phyloP scores from a whole-genome alignment of 163 green algal species.

The Coccomyxa subellipsoidea region DNA sequence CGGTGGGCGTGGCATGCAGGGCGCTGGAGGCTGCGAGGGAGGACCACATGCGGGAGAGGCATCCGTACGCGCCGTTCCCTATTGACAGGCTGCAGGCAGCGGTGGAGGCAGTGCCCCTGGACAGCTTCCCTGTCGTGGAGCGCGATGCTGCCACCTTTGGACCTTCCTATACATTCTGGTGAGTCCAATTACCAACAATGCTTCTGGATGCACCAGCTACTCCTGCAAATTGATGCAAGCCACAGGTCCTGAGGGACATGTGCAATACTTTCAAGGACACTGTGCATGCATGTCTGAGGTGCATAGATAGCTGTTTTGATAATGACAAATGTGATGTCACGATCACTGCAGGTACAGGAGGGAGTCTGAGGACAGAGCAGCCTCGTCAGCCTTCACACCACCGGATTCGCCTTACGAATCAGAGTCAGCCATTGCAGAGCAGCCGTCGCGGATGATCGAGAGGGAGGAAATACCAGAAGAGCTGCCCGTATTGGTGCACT shows the following conservation, averaged over 20 bases:
- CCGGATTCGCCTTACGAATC: neutral
- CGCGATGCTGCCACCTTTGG: neutral
- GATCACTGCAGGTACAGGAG: neutral
- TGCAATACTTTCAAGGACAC: too few relatives aligned
- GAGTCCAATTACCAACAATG: neutral
- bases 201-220: neutral
- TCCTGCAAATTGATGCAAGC: neutral
- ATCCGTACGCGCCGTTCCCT: conserved; percentile 9
- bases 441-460: neutral
- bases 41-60: neutral
- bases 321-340: neutral
- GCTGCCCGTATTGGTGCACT: neutral
- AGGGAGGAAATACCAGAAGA: neutral
- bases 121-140: neutral
- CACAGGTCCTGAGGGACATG: too few relatives aligned
- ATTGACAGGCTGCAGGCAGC: conserved; percentile 11
- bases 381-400: neutral
- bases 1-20: neutral
- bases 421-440: neutral
- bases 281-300: too few relatives aligned
- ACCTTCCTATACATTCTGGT: neutral
- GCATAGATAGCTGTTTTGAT: neutral
- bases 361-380: neutral
- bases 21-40: neutral
- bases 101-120: neutral